Percentiles rank a stretch among this genome's conserved stretches.
Conservation (phyloP, 495 filamentous ascomycete genomes). For the Cercophora scortea region DNA sequence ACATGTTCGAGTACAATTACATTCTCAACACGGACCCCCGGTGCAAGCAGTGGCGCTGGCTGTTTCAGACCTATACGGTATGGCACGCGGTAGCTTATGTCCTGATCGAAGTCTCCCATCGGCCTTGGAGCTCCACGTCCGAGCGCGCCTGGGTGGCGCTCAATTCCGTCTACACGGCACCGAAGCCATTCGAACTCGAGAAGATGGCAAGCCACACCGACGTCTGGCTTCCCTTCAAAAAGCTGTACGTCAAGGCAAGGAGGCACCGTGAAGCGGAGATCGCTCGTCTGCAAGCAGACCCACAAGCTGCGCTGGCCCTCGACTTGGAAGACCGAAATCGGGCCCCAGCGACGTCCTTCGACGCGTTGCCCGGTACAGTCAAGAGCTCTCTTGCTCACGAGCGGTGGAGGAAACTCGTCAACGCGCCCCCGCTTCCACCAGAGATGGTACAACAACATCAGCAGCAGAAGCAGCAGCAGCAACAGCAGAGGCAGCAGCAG, state of each 20-base stretch:
- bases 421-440: constrained; percentile 19
- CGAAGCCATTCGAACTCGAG: constrained; percentile 41
- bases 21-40: constrained; percentile 53
- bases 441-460: constrained; percentile 2
- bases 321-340: constrained; percentile 31
- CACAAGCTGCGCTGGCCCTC: constrained; percentile 31
- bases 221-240: constrained; percentile 68
- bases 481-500: too few relatives aligned
- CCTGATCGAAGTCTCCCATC: constrained; percentile 68
- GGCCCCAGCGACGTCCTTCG: constrained; percentile 26
- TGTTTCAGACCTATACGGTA: constrained; percentile 73
- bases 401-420: constrained; percentile 38
- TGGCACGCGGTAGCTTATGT: constrained; percentile 75
- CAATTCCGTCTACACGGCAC: constrained; percentile 50
- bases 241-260: constrained; percentile 61
- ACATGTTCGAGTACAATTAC: constrained; percentile 67
- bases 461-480: background rate
- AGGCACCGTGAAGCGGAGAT: constrained; percentile 45
- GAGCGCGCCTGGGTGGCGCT: constrained; percentile 79
- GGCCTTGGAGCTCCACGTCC: constrained; percentile 56
- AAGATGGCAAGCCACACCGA: constrained; percentile 43
- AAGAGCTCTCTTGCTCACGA: constrained; percentile 28
- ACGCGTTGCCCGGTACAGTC: constrained; percentile 28
- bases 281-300: constrained; percentile 29
- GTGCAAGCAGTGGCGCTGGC: constrained; percentile 67